Percentiles rank a stretch among this genome's conserved stretches.
These are phyloP conservation scores for Colletotrichum costaricense DNA, from an alignment of 2,329 filamentous ascomycete species.

Conservation along the genomic window DNA sequence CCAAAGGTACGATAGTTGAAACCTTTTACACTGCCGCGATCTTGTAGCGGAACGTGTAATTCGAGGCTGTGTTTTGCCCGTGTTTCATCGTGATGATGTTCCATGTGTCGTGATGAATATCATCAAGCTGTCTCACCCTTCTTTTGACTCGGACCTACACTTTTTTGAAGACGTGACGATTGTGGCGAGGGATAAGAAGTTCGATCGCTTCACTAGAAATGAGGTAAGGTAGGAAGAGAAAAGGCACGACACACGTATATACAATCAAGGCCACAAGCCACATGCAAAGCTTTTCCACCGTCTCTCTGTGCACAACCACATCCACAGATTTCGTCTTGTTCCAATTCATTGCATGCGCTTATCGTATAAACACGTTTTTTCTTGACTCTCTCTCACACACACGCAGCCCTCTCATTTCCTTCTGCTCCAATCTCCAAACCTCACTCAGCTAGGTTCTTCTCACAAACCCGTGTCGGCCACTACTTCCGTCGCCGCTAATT, in stretches of 20 bases:
- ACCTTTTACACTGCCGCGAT: no score
- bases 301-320: background rate
- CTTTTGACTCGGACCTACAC: no score
- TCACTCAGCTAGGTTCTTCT: background rate
- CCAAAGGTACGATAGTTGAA: no score
- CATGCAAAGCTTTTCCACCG: background rate
- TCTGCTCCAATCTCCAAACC: background rate
- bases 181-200: background rate
- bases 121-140: no score
- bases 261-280: slow-evolving; percentile 20
- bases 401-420: no score
- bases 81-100: no score
- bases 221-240: background rate
- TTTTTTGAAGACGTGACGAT: no score
- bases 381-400: background rate
- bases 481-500: background rate
- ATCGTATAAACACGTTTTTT: slow-evolving; percentile 27
- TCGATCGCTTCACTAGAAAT: slow-evolving; percentile 11
- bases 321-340: background rate
- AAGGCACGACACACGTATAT: slow-evolving; percentile 3
- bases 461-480: background rate
- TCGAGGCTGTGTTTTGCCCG: no score
- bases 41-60: background rate
- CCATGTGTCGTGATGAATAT: no score
- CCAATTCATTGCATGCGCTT: slow-evolving; percentile 28